Conservation (phyloP, 2,329 filamentous ascomycete species). For the Sporothrix variecibatus region DNA sequence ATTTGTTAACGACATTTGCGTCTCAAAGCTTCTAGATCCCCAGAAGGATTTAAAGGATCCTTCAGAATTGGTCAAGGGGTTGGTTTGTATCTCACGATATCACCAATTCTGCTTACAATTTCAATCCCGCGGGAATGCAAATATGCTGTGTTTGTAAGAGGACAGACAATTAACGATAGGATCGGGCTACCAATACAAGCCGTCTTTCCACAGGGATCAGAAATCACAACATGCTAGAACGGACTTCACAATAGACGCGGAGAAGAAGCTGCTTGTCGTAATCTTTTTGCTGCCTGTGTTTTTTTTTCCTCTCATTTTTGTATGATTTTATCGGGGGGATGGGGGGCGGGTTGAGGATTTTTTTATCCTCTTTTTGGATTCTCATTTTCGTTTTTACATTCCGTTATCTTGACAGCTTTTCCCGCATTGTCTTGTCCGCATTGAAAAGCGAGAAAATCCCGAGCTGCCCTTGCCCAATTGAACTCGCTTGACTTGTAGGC, state of each 20-base stretch:
- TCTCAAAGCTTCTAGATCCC: not conserved
- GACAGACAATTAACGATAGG: not conserved
- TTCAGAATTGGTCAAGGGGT: not conserved
- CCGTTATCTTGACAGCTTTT: not conserved
- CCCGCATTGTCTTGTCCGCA: not conserved
- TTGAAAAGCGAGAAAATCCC: not conserved
- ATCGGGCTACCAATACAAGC: too few relatives aligned
- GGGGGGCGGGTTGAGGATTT: too few relatives aligned
- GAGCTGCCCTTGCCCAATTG: not conserved
- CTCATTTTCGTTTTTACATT: not conserved
- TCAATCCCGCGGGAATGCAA: not conserved
- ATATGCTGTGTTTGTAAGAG: not conserved
- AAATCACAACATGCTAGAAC: not conserved
- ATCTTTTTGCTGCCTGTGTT: not conserved
- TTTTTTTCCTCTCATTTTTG: not conserved
- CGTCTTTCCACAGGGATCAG: not conserved
- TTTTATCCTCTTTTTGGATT: not conserved
- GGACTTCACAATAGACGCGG: not conserved
- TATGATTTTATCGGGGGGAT: not conserved
- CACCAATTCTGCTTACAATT: not conserved
- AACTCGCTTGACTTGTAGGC: not conserved
- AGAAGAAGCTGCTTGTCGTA: not conserved
- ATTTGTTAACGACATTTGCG: not conserved
- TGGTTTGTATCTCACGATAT: not conserved
- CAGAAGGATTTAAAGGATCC: not conserved